Percentiles rank a stretch among this genome's conserved stretches.
Evolutionary conservation across 2,329 filamentous ascomycete genomes (phyloP).

Genomic region (Leptographium radiaticola): DNA sequence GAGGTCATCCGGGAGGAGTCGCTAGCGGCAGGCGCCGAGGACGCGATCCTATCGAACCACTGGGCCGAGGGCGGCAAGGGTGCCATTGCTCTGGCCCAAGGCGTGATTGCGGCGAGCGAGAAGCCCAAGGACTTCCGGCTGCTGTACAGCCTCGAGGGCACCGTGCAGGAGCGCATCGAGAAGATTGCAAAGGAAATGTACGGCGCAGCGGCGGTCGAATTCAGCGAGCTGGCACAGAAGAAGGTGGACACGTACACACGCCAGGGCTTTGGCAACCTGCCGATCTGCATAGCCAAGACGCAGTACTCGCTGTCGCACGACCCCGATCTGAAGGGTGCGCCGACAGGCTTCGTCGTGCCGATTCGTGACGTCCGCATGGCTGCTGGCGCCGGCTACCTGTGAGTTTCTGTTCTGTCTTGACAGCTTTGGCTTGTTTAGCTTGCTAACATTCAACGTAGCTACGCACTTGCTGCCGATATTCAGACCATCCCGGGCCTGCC

Average conservation of each 20-base stretch:
- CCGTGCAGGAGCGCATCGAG: conserved; percentile 78
- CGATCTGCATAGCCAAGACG: conserved; percentile 96
- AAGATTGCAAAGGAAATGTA: conserved; percentile 88
- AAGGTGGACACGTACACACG: conserved; percentile 92
- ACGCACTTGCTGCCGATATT: conserved; percentile 90
- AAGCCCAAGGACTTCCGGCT: conserved; percentile 81
- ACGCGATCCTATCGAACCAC: conserved; percentile 88
- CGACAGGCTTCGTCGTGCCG: conserved; percentile 84
- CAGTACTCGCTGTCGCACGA: conserved; percentile 96
- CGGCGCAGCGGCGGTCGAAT: conserved; percentile 76
- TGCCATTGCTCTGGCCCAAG: conserved; percentile 76
- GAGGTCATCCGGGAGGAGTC: conserved; percentile 82
- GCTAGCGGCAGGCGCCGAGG: conserved; percentile 80
- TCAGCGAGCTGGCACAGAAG: conserved; percentile 86
- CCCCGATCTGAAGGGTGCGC: conserved; percentile 84
- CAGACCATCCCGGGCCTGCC: conserved; percentile 95
- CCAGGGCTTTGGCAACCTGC: conserved; percentile 84
- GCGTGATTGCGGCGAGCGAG: conserved; percentile 68
- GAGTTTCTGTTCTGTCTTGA: conserved; percentile 23
- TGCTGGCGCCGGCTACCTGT: conserved; percentile 85
- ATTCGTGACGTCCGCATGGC: conserved; percentile 91
- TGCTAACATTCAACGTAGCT: conserved; percentile 33
- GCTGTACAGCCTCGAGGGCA: conserved; percentile 65
- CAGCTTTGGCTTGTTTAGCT: neutral
- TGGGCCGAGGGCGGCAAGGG: conserved; percentile 92